A percentile compares a stretch with the other conserved stretches of the same genome.
Conservation (phyloP, 805 yeast genomes). For the Kodamaea leandrae region DNA sequence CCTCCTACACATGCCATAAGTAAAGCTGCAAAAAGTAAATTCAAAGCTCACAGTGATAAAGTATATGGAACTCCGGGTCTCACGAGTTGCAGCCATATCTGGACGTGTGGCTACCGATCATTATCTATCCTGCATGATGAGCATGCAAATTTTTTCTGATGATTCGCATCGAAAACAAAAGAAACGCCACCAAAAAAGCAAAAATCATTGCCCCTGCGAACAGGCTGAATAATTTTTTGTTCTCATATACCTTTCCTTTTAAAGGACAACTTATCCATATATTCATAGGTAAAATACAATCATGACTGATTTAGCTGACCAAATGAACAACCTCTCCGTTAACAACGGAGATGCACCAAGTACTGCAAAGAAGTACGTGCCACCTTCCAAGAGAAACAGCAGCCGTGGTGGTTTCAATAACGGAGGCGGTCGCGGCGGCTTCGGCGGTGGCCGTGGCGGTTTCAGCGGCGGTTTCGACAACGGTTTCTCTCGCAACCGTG, state of each 20-base stretch:
- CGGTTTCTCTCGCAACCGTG: slow-evolving; percentile 24
- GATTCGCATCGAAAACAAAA: slow-evolving; percentile 7
- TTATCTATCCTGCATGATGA: slow-evolving; percentile 1
- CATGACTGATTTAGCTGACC: slow-evolving; percentile 59
- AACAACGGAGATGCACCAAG: slow-evolving; percentile 24
- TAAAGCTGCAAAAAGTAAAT: too few species aligned
- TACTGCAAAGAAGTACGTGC: slow-evolving; percentile 23
- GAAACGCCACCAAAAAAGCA: slow-evolving; percentile 6
- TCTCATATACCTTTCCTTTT: neutral
- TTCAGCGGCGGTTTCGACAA: slow-evolving; percentile 25
- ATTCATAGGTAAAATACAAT: slow-evolving; percentile 10
- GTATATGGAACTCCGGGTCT: too few species aligned
- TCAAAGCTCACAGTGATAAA: too few species aligned
- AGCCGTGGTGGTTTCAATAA: slow-evolving; percentile 27
- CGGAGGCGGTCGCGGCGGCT: slow-evolving; percentile 21
- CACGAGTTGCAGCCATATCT: too few species aligned
- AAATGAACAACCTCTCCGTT: slow-evolving; percentile 56
- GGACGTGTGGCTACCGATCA: neutral
- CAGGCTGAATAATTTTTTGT: slow-evolving; percentile 8
- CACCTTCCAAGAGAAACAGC: slow-evolving; percentile 36
- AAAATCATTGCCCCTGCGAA: slow-evolving; percentile 4
- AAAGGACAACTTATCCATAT: slow-evolving; percentile 5
- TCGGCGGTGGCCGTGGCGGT: slow-evolving; percentile 24
- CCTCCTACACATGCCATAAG: too few species aligned
- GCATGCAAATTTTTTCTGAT: slow-evolving; percentile 5